Evolutionary conservation across 768 basidiomycete genomes (phyloP).

Genomic region (Phylloporus rhodoxanthus): DNA sequence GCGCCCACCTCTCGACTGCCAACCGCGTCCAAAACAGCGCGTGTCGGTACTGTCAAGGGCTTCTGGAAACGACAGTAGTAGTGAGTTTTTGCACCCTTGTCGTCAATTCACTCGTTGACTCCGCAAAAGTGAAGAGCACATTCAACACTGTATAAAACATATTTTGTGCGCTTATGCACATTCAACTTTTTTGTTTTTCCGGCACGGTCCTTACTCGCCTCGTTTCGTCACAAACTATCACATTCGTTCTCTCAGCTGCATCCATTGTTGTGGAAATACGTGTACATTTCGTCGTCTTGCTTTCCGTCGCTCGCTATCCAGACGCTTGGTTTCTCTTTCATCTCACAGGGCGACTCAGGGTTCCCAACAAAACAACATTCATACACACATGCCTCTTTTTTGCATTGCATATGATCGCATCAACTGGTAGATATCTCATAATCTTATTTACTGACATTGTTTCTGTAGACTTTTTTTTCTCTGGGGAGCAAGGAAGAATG

Average conservation of each 20-base stretch:
- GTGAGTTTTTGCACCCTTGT: not conserved
- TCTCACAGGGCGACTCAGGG: conserved; percentile 1
- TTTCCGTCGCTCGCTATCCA: conserved; percentile 3
- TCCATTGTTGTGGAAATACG: conserved; percentile 31
- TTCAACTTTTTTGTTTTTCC: not conserved
- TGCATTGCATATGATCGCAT: conserved; percentile 5
- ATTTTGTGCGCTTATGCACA: not conserved
- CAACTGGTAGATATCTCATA: conserved; percentile 16
- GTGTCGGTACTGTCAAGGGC: conserved; percentile 26
- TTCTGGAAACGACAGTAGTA: conserved; percentile 27
- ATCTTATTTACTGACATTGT: conserved; percentile 21
- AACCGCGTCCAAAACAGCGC: conserved; percentile 18
- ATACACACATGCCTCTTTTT: not conserved
- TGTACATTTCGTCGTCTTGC: conserved; percentile 22
- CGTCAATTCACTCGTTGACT: too few species aligned
- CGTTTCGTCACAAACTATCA: conserved; percentile 7
- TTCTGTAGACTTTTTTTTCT: conserved; percentile 15
- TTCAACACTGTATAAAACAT: not conserved
- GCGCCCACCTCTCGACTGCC: conserved; percentile 16
- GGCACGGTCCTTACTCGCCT: conserved; percentile 17
- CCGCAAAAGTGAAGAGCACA: too few species aligned
- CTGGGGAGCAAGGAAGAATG: too few species aligned
- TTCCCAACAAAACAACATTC: conserved; percentile 1
- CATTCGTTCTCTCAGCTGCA: conserved; percentile 16
- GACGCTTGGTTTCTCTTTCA: not conserved